Conservation (phyloP, 2,329 filamentous ascomycete species). For the Pseudogymnoascus sp. region DNA sequence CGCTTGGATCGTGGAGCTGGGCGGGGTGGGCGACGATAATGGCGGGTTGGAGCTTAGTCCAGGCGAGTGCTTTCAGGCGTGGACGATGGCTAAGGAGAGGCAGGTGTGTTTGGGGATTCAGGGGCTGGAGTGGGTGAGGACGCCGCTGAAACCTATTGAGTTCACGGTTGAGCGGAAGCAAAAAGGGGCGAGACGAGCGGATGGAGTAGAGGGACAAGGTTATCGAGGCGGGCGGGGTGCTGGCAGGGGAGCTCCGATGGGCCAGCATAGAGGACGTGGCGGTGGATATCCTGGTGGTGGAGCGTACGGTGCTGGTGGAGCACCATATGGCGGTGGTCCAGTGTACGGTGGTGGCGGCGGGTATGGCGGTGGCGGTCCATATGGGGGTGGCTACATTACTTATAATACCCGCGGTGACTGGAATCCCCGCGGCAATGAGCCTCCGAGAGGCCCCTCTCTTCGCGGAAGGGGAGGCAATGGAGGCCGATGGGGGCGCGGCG, state of each 20-base stretch:
- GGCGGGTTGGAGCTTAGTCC: constrained; percentile 14
- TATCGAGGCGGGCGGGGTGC: background rate
- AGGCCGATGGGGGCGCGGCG: background rate
- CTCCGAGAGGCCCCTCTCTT: background rate
- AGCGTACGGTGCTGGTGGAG: background rate
- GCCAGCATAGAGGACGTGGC: background rate
- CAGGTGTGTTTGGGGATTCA: constrained; percentile 49
- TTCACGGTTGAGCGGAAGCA: constrained; percentile 44
- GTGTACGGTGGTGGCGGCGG: background rate
- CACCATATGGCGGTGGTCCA: background rate
- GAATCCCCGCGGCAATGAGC: constrained; percentile 1
- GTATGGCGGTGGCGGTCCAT: background rate
- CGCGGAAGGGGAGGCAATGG: background rate
- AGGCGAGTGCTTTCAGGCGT: constrained; percentile 60
- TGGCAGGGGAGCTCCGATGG: background rate
- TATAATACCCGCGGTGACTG: background rate
- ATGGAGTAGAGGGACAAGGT: background rate
- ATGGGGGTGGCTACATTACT: background rate
- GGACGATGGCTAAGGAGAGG: constrained; percentile 53
- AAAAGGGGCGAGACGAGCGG: background rate
- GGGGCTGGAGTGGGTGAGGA: constrained; percentile 57
- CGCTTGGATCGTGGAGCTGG: constrained; percentile 65
- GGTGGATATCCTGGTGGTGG: background rate
- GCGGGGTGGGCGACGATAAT: constrained; percentile 35
- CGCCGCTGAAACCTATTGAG: constrained; percentile 58